A percentile compares a stretch with the other conserved stretches of the same genome.
Conservation (phyloP, 805 yeast species). For the Saturnispora kantuleensis region DNA sequence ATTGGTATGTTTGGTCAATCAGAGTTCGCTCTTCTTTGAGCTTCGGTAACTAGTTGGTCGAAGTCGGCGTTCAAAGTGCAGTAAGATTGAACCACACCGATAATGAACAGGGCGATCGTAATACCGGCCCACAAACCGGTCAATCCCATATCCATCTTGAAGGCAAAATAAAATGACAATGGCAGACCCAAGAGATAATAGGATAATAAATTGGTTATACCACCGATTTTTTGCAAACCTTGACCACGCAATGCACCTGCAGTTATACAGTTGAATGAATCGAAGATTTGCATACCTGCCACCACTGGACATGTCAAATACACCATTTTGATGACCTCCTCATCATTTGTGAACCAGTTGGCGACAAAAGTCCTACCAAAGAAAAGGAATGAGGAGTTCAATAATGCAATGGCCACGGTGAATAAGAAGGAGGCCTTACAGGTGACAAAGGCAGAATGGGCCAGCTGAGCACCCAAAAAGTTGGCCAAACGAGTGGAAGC, state of each 20-base stretch:
- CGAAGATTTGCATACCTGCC: slow-evolving; percentile 36
- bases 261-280: slow-evolving; percentile 38
- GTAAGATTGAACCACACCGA: slow-evolving; percentile 41
- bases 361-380: slow-evolving; percentile 21
- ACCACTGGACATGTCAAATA: slow-evolving; percentile 22
- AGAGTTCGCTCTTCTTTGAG: slow-evolving; percentile 27
- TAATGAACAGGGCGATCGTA: slow-evolving; percentile 27
- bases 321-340: slow-evolving; percentile 21
- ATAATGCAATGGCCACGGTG: slow-evolving; percentile 17
- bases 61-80: slow-evolving; percentile 39
- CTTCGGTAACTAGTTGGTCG: slow-evolving; percentile 39
- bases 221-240: slow-evolving; percentile 49
- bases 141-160: slow-evolving; percentile 30
- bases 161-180: slow-evolving; percentile 49
- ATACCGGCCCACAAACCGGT: slow-evolving; percentile 30
- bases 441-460: slow-evolving; percentile 22
- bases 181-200: slow-evolving; percentile 70
- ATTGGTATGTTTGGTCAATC: slow-evolving; percentile 10
- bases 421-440: slow-evolving; percentile 22
- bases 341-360: slow-evolving; percentile 25
- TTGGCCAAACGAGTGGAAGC: slow-evolving; percentile 71
- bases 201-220: slow-evolving; percentile 40
- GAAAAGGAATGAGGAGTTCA: slow-evolving; percentile 20
- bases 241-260: slow-evolving; percentile 50
- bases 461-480: slow-evolving; percentile 50